These are phyloP conservation scores for Hymenoscyphus occultus DNA, from an alignment of 2,329 filamentous ascomycete genomes.

Conservation along the genomic window DNA sequence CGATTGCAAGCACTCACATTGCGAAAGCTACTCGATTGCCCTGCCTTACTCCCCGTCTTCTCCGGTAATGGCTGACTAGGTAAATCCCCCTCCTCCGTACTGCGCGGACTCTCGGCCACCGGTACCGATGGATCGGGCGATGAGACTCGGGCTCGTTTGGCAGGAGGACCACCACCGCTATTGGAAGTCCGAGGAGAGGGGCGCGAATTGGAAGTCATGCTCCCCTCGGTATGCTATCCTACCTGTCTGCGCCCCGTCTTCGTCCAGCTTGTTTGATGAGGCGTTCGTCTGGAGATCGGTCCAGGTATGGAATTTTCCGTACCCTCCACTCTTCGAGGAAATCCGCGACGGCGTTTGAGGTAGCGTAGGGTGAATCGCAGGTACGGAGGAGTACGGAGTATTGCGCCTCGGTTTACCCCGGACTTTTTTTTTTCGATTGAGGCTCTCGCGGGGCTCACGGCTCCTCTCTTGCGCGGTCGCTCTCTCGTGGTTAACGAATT, in stretches of 20 bases:
- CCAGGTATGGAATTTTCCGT: not conserved
- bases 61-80: conserved; percentile 6
- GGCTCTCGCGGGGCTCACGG: not conserved
- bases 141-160: conserved; percentile 56
- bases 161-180: conserved; percentile 42
- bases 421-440: not conserved
- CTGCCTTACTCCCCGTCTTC: conserved; percentile 44
- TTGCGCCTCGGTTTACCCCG: not conserved
- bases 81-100: conserved; percentile 21
- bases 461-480: not conserved
- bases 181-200: conserved; percentile 36
- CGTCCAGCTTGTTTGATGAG: not conserved
- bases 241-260: not conserved
- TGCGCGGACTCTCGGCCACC: conserved; percentile 30
- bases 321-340: not conserved
- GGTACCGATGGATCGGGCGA: conserved; percentile 42
- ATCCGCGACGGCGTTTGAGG: not conserved
- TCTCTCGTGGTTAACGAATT: not conserved
- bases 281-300: not conserved
- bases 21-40: conserved; percentile 67
- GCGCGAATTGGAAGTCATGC: conserved; percentile 11
- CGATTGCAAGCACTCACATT: conserved; percentile 95
- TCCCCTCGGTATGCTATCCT: conserved; percentile 9
- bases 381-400: not conserved
- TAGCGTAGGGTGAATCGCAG: not conserved